Percentiles rank a stretch among this genome's conserved stretches.
Conservation (phyloP, 2,329 filamentous ascomycete genomes). For the Aspergillus oerlinghausenensis region DNA sequence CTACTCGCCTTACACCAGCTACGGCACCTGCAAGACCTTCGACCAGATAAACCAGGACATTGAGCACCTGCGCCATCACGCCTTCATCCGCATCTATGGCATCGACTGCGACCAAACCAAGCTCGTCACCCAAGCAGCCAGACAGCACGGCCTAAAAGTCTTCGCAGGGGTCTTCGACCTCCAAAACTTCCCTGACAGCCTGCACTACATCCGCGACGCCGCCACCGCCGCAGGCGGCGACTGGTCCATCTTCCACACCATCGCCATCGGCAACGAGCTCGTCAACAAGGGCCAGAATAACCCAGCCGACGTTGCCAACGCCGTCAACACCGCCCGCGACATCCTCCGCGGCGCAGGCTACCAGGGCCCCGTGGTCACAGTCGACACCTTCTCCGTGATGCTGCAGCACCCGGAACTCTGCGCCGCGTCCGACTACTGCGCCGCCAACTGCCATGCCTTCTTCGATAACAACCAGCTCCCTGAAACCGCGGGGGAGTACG, state of each 20-base stretch:
- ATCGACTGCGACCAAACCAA: conserved; percentile 71
- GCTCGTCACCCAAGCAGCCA: conserved; percentile 59
- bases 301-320: conserved; percentile 50
- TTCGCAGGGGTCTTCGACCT: conserved; percentile 72
- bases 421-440: conserved; percentile 69
- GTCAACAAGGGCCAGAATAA: conserved; percentile 61
- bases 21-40: conserved; percentile 62
- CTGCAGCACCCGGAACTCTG: conserved; percentile 66
- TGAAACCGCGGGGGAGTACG: conserved; percentile 61
- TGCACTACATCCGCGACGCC: conserved; percentile 57
- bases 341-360: conserved; percentile 62
- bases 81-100: conserved; percentile 70
- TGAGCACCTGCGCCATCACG: conserved; percentile 53
- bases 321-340: conserved; percentile 54
- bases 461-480: conserved; percentile 65
- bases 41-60: conserved; percentile 63
- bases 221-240: conserved; percentile 56
- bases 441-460: conserved; percentile 79
- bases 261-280: conserved; percentile 77
- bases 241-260: conserved; percentile 66
- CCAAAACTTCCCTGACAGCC: conserved; percentile 50
- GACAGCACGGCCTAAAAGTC: conserved; percentile 61
- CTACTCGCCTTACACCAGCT: conserved; percentile 55
- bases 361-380: conserved; percentile 67
- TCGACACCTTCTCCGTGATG: conserved; percentile 72